Percentiles rank a stretch among this genome's conserved stretches.
Conservation (phyloP, 805 yeast genomes). For the Candida bentonensis region DNA sequence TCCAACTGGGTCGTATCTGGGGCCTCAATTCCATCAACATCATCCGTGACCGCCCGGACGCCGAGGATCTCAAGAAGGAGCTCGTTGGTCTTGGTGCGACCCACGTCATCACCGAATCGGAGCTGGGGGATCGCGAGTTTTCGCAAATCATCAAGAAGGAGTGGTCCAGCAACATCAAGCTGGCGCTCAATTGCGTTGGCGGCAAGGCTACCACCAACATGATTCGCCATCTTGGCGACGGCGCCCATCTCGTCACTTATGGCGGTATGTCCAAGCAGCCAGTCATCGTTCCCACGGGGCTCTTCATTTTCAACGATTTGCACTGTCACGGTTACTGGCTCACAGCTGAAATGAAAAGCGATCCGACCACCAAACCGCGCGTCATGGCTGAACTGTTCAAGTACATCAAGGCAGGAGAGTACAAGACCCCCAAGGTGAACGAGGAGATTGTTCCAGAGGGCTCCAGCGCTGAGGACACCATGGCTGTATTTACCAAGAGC, state of each 20-base stretch:
- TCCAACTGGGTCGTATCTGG: slow-evolving; percentile 67
- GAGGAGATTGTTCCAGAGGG: neutral
- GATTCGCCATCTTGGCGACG: slow-evolving; percentile 63
- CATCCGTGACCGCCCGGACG: slow-evolving; percentile 70
- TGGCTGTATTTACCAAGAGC: neutral
- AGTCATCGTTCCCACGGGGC: slow-evolving; percentile 75
- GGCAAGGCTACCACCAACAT: slow-evolving; percentile 73
- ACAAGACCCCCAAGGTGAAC: neutral
- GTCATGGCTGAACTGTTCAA: neutral
- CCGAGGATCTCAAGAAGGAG: slow-evolving; percentile 44
- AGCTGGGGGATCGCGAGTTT: slow-evolving; percentile 57
- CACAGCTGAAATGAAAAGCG: slow-evolving; percentile 5
- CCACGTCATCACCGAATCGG: slow-evolving; percentile 77
- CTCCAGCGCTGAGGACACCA: neutral
- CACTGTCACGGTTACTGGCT: slow-evolving; percentile 86
- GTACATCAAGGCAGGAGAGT: neutral
- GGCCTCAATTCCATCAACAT: slow-evolving; percentile 79
- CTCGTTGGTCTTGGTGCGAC: slow-evolving; percentile 67
- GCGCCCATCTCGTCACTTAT: slow-evolving; percentile 75
- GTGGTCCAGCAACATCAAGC: slow-evolving; percentile 39
- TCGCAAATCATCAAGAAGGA: slow-evolving; percentile 35
- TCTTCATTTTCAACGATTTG: slow-evolving; percentile 80
- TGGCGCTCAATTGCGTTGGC: slow-evolving; percentile 88
- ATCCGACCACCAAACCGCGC: neutral
- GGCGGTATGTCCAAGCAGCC: slow-evolving; percentile 98